Conservation (phyloP, 805 yeast genomes). For the Metschnikowia cubensis region DNA sequence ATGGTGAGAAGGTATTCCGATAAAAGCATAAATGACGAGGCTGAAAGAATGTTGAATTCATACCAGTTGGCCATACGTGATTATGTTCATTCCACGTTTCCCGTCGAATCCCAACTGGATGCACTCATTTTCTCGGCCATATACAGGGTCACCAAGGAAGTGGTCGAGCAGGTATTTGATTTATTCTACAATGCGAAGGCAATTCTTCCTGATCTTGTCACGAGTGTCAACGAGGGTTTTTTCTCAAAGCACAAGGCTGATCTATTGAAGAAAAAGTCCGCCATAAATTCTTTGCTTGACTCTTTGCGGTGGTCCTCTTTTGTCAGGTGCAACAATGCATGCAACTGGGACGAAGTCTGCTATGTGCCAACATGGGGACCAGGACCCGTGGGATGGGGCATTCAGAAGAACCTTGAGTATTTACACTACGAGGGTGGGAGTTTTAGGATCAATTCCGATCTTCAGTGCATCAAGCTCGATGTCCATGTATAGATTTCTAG, state of each 20-base stretch:
- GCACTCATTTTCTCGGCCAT: conserved; percentile 48
- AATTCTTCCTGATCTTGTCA: conserved; percentile 20
- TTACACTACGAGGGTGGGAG: conserved; percentile 14
- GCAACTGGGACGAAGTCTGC: conserved; percentile 49
- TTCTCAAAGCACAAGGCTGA: conserved; percentile 4
- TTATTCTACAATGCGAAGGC: conserved; percentile 28
- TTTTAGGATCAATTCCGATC: conserved; percentile 14
- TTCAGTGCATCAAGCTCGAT: conserved; percentile 14
- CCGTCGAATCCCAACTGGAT: conserved; percentile 39
- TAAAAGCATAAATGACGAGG: conserved; percentile 12
- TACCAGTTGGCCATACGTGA: conserved; percentile 40
- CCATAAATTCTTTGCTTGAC: conserved; percentile 21
- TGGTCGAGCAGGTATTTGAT: conserved; percentile 35
- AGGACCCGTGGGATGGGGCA: conserved; percentile 27
- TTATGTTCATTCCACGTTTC: conserved; percentile 42
- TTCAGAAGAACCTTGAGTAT: conserved; percentile 2
- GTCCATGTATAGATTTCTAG: background rate
- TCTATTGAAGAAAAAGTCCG: background rate
- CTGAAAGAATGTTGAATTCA: conserved; percentile 20
- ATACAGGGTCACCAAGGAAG: conserved; percentile 34
- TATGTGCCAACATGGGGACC: conserved; percentile 58
- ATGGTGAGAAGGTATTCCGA: conserved; percentile 44
- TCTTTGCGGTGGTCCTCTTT: conserved; percentile 40
- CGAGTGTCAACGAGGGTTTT: conserved; percentile 8
- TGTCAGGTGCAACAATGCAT: conserved; percentile 38